Evolutionary conservation across 192 early-diverging fungal species (phyloP), one percentile per base, ranked within the genome.

Genomic region (Dispira simplex): DNA sequence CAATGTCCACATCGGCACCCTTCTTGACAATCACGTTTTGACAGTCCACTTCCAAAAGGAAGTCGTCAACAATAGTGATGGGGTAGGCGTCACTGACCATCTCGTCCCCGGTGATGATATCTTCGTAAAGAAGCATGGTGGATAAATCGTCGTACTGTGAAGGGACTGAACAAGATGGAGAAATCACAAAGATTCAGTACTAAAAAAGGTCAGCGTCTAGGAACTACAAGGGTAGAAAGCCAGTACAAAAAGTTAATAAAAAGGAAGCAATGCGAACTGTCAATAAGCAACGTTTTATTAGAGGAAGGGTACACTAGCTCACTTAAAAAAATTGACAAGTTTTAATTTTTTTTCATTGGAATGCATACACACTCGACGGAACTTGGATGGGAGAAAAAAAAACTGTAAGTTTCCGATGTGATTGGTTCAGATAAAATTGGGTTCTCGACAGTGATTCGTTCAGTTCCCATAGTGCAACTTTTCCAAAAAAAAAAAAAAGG

Each of bases 1-100:
- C 91, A 64, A 88, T 93, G 71, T 96, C 85, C 56, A 96, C 77
- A 45, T 92, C 82, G 66, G 64, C 81, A 54, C 75, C 88, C 8
- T 71, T 76, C 59, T 74, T 77, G 65, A 89, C 59, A 27, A 70
- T 76, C 67, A 87, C 79, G 77, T 87, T 77, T 68, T 78, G 68
- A 74, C 87, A 87, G 76, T 96, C 86, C 49, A 92, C 82, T 77
- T 93, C 90, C 65, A 72, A 81, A 63, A 70, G 70, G 62, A 82
- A 65, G 56, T 84, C 85, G 64, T 82, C 85, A 47, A 86, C 67
- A 65, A 81, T 71, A 46, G 67, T 81, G 66, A 90, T 52, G 57
- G 78, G 73, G 75, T 81, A 93, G 67, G 89, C 93, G 76, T 93
- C 91, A 75, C 90, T 89, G 83, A 89, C 76, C 49, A 96, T 75